Percentiles rank a stretch among this genome's conserved stretches.
Evolutionary conservation across 352 stramenopile genomes (phyloP).

Genomic region (Pythium aquatile): DNA sequence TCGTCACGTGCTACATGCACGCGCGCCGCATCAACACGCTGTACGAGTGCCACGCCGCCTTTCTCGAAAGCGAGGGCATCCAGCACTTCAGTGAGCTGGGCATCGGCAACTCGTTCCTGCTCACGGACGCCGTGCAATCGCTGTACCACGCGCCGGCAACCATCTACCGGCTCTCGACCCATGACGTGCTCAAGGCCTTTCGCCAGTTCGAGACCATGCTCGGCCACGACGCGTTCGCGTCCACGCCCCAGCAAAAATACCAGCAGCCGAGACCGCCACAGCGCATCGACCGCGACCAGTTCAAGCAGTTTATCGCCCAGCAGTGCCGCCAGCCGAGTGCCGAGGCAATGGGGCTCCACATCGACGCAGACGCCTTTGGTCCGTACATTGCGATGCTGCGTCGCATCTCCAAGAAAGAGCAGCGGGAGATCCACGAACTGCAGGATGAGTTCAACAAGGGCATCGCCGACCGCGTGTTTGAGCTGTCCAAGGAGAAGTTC

Average conservation of each 20-base stretch:
- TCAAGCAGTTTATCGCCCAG: conserved; percentile 69
- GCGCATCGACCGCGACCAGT: conserved; percentile 65
- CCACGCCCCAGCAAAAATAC: not conserved
- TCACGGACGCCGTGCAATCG: conserved; percentile 75
- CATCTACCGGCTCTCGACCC: conserved; percentile 61
- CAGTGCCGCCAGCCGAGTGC: conserved; percentile 61
- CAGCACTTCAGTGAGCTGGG: conserved; percentile 61
- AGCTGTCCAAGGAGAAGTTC: conserved; percentile 85
- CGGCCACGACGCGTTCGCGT: conserved; percentile 57
- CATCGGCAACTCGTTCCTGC: conserved; percentile 79
- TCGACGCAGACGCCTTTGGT: conserved; percentile 67
- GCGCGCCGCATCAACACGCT: conserved; percentile 72
- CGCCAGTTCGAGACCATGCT: conserved; percentile 66
- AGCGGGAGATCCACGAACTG: conserved; percentile 76
- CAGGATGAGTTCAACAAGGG: conserved; percentile 81
- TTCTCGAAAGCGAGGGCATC: conserved; percentile 67
- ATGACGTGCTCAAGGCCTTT: conserved; percentile 62
- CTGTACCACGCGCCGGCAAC: conserved; percentile 47
- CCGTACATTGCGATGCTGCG: conserved; percentile 79
- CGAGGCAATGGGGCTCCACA: conserved; percentile 60
- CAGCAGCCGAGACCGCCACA: conserved; percentile 36
- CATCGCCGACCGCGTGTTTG: conserved; percentile 77
- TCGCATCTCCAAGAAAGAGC: conserved; percentile 68
- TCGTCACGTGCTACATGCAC: conserved; percentile 76
- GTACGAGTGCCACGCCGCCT: conserved; percentile 66